Conservation (phyloP, 2,329 filamentous ascomycete species). For the Penicillium sp. region DNA sequence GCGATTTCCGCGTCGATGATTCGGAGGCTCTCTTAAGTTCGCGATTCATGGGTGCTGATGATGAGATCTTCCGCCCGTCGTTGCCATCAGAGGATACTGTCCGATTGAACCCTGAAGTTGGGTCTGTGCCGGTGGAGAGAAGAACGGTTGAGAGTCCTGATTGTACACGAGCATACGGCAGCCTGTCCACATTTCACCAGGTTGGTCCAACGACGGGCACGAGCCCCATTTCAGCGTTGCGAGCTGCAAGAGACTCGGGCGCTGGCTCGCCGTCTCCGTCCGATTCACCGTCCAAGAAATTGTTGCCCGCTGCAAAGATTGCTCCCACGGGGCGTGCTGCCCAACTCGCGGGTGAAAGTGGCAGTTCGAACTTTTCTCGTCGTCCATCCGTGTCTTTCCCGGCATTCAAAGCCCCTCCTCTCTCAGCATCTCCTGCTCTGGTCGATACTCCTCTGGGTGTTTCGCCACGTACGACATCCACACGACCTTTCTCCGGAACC, state of each 20-base stretch:
- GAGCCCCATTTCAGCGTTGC: conserved; percentile 80
- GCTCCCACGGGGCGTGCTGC: conserved; percentile 33
- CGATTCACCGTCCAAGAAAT: conserved; percentile 51
- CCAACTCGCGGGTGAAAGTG: conserved; percentile 44
- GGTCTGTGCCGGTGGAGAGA: conserved; percentile 69
- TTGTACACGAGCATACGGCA: conserved; percentile 78
- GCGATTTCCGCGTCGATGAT: conserved; percentile 87
- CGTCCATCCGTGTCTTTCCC: conserved; percentile 86
- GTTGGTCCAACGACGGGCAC: conserved; percentile 73
- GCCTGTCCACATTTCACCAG: conserved; percentile 79
- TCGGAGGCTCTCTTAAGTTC: conserved; percentile 88
- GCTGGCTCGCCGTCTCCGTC: conserved; percentile 51
- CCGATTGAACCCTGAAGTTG: conserved; percentile 53
- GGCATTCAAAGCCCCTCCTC: conserved; percentile 91
- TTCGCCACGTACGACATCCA: conserved; percentile 52
- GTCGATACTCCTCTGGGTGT: conserved; percentile 49
- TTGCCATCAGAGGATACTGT: conserved; percentile 55
- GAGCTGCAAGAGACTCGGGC: conserved; percentile 60
- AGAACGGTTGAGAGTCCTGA: conserved; percentile 53
- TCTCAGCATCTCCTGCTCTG: conserved; percentile 80
- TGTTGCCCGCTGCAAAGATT: conserved; percentile 40
- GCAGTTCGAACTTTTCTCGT: conserved; percentile 55
- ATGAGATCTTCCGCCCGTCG: conserved; percentile 80
- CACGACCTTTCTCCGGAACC: conserved; percentile 39
- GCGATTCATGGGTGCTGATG: conserved; percentile 86